Percentiles rank a stretch among this genome's conserved stretches.
Evolutionary conservation across 345 rosid species (phyloP).

Genomic region (Aquilaria sinensis): DNA sequence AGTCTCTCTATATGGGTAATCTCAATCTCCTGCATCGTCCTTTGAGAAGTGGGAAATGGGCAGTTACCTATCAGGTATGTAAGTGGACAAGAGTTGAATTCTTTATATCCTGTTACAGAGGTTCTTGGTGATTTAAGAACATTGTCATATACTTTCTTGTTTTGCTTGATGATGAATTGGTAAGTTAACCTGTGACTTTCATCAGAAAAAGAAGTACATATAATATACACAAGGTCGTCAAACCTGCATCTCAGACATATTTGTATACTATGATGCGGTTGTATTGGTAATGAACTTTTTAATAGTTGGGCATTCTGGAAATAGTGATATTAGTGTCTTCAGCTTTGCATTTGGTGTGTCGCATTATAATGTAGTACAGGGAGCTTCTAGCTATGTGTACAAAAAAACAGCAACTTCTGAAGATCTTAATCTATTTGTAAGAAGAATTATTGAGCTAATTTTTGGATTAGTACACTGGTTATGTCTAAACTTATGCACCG

Average conservation of each 20-base stretch:
- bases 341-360: too few relatives aligned
- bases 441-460: too few relatives aligned
- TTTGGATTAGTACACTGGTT: too few relatives aligned
- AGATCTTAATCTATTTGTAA: too few relatives aligned
- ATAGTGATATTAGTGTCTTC: too few relatives aligned
- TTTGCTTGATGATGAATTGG: background rate
- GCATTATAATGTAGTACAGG: too few relatives aligned
- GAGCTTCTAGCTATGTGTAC: too few relatives aligned
- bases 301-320: too few relatives aligned
- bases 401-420: too few relatives aligned
- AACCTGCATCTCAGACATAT: background rate
- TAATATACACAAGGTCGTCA: background rate
- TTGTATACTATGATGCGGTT: background rate
- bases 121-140: background rate
- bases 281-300: too few relatives aligned
- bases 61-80: constrained; percentile 84
- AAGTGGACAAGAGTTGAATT: constrained; percentile 4
- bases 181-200: background rate
- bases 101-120: background rate
- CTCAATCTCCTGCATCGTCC: constrained; percentile 96
- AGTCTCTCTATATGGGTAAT: constrained; percentile 94
- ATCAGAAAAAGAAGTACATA: background rate
- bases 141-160: background rate
- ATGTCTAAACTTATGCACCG: too few relatives aligned
- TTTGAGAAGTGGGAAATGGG: constrained; percentile 90